Base-by-base conservation (phyloP, 352 stramenopile genomes). In the Phytophthora ohioensis region DNA sequence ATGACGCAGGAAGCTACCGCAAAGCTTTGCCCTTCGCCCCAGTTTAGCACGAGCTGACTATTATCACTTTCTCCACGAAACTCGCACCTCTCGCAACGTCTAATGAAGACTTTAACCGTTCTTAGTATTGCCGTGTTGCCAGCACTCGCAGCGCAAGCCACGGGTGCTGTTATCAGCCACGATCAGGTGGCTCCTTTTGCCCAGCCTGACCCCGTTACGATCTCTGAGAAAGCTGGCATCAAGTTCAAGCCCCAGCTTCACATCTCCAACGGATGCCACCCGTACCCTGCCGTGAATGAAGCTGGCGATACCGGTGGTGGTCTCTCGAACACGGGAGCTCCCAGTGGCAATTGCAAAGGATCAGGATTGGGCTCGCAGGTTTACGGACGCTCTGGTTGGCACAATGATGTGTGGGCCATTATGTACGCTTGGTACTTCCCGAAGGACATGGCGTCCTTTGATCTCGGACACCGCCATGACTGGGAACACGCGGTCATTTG, bases 381-480 rank as follows among this genome's bases (percentile, higher is more conserved):
- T 1, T 81, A 81, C 57, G 54, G 59, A 4, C 73, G 73, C n/a
- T 60, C 69, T 30, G 64, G 48, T 13, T 68, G 41, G 49, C 62
- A 78, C 65, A 64, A 71, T 12, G 69, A 63, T 42, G 45, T 57
- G 1, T 78, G 59, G 58, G 55, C 53, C 5, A 67, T 78, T 63
- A 78, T 78, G 70, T 78, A 78, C 69, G 66, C 68, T 30, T 83
- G 76, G 76, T 83, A 83, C 62, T 78, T 84, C 60, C 73, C 75
- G 32, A 84, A 81, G 66, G 77, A 84, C 57, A 73, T 69, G 54
- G 64, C 62, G 38, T 65, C 59, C 8, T 59, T 62, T 7, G 46
- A 52, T 3, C 41, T 80, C 4, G 76, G 76, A 9, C 73, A 84
- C 53, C 76, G 73, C 46, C 76, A 84, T 46, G 69, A 84, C 58